Evolutionary conservation across 108 stramenopile genomes (phyloP).

Genomic region (Nannochloropsis salina): DNA sequence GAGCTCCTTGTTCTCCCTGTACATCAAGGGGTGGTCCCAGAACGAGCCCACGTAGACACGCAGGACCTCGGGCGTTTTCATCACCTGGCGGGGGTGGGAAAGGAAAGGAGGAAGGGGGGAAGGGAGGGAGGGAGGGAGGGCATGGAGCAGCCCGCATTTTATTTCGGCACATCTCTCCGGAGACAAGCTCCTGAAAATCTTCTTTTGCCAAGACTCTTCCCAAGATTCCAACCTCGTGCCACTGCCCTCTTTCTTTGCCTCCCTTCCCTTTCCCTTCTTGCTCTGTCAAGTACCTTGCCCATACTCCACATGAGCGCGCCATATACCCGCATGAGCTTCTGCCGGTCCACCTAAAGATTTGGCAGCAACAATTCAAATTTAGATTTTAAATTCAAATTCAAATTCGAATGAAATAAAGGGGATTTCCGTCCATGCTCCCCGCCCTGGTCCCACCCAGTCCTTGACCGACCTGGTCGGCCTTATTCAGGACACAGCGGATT

Average conservation of each 20-base stretch:
- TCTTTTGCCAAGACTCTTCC: too few species aligned
- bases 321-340: conserved; percentile 73
- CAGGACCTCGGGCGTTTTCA: conserved; percentile 62
- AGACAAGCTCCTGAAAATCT: too few species aligned
- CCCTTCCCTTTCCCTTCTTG: neutral
- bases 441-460: neutral
- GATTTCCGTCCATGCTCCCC: neutral
- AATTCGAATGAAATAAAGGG: neutral
- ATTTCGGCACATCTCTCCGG: too few species aligned
- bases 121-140: neutral
- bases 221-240: neutral
- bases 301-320: conserved; percentile 63
- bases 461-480: conserved; percentile 61
- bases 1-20: conserved; percentile 58
- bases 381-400: neutral
- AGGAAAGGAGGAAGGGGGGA: neutral
- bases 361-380: neutral
- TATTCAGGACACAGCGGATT: conserved; percentile 72
- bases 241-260: neutral
- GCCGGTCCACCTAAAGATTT: conserved; percentile 57
- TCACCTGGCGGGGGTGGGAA: conserved; percentile 26
- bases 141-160: neutral
- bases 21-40: conserved; percentile 66
- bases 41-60: conserved; percentile 69
- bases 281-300: conserved; percentile 55